Percentiles rank a stretch among this genome's conserved stretches.
Evolutionary conservation across 75 land plant genomes (phyloP).

Genomic region (Ceratopteris richardii): DNA sequence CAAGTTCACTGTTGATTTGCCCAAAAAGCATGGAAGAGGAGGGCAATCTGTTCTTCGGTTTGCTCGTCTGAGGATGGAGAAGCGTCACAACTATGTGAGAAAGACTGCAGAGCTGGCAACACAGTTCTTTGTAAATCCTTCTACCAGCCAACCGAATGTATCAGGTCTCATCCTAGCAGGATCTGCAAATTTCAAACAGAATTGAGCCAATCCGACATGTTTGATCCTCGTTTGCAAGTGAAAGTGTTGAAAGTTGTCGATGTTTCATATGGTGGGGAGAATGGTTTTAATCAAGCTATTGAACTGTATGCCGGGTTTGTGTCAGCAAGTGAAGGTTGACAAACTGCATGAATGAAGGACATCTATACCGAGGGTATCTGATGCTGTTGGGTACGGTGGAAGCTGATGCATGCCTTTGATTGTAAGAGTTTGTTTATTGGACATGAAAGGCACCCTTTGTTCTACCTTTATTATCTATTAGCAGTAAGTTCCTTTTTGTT

Average conservation of each 20-base stretch:
- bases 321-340: too few species aligned
- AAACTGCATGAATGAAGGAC: too few species aligned
- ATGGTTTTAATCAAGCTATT: constrained; percentile 64
- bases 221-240: constrained; percentile 69
- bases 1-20: constrained; percentile 62
- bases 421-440: too few species aligned
- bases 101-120: constrained; percentile 49
- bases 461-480: too few species aligned
- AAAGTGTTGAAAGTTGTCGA: constrained; percentile 61
- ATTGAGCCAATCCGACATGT: constrained; percentile 81
- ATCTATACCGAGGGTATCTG: too few species aligned
- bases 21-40: constrained; percentile 74
- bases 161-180: constrained; percentile 67
- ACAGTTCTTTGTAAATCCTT: constrained; percentile 57
- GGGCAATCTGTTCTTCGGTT: constrained; percentile 90
- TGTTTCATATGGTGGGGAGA: constrained; percentile 56
- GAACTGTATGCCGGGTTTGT: constrained; percentile 51
- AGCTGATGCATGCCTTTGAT: too few species aligned
- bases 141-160: constrained; percentile 78
- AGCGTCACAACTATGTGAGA: constrained; percentile 48
- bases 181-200: too few species aligned
- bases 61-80: too few species aligned
- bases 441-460: too few species aligned
- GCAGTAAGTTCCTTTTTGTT: too few species aligned
- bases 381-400: too few species aligned